phyloP scores from a whole-genome alignment of 805 yeast genomes.

The Monosporozyma yasuniensis region DNA sequence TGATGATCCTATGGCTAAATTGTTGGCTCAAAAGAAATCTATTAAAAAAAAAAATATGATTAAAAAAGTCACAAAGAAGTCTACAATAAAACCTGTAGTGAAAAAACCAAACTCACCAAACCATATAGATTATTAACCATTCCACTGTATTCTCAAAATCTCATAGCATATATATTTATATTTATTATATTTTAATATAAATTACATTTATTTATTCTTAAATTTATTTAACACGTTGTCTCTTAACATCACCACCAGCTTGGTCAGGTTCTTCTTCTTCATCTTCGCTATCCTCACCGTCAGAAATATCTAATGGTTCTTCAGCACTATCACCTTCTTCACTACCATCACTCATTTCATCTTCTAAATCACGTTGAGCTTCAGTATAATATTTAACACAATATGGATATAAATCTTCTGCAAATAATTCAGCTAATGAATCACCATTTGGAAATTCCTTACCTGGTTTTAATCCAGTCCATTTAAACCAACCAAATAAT shows the following conservation, averaged over 20 bases:
- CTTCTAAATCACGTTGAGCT: conserved; percentile 58
- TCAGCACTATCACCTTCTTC: conserved; percentile 21
- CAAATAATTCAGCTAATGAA: conserved; percentile 59
- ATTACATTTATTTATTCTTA: background rate
- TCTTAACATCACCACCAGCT: conserved; percentile 2
- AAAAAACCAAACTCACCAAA: background rate
- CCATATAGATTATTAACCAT: background rate
- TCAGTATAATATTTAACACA: conserved; percentile 77
- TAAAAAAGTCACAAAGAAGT: background rate
- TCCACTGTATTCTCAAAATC: too few species aligned
- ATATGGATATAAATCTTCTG: conserved; percentile 76
- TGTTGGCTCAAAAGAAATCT: conserved; percentile 1
- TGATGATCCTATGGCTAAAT: conserved; percentile 25
- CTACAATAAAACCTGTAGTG: background rate
- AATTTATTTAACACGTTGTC: background rate
- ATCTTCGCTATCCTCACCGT: conserved; percentile 3
- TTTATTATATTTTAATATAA: background rate
- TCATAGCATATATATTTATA: background rate
- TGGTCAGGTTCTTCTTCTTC: background rate
- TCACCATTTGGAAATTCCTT: conserved; percentile 75
- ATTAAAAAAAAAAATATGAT: conserved; percentile 6
- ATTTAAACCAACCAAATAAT: conserved; percentile 78
- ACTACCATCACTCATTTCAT: conserved; percentile 43
- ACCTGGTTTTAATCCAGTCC: conserved; percentile 74
- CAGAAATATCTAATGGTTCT: conserved; percentile 13